Percentiles rank a stretch among this genome's conserved stretches.
Evolutionary conservation across 2,329 filamentous ascomycete species (phyloP).

Genomic region (Fusarium sp.): DNA sequence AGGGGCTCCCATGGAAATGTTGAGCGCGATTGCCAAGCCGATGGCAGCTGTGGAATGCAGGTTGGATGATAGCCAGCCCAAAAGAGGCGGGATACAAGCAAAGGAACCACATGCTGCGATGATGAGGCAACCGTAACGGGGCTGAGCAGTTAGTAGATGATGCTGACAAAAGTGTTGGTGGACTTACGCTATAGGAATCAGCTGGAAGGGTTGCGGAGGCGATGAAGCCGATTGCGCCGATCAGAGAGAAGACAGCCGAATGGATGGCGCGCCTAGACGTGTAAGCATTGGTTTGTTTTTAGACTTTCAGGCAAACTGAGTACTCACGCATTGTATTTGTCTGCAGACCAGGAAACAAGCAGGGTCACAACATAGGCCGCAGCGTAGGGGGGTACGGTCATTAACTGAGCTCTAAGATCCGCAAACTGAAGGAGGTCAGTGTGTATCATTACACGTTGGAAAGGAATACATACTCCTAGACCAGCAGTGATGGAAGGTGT

Average conservation of each 20-base stretch:
- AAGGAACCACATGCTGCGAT: slow-evolving; percentile 73
- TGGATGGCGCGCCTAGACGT: slow-evolving; percentile 52
- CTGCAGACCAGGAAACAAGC: slow-evolving; percentile 66
- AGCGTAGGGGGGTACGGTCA: slow-evolving; percentile 72
- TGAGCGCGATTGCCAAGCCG: slow-evolving; percentile 74
- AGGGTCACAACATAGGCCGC: slow-evolving; percentile 61
- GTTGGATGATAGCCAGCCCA: slow-evolving; percentile 76
- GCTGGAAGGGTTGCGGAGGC: slow-evolving; percentile 71
- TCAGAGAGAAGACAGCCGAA: slow-evolving; percentile 54
- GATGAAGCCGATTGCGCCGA: slow-evolving; percentile 64
- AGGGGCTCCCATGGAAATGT: slow-evolving; percentile 71
- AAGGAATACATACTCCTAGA: slow-evolving; percentile 46
- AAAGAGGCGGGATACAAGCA: slow-evolving; percentile 72
- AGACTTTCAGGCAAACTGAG: rapidly evolving
- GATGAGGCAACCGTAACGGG: slow-evolving; percentile 74
- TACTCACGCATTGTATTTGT: slow-evolving; percentile 62
- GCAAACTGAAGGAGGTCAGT: slow-evolving; percentile 22
- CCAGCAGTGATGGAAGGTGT: slow-evolving; percentile 69
- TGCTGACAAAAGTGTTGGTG: rapidly evolving
- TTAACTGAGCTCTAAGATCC: slow-evolving; percentile 65
- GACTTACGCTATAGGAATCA: slow-evolving; percentile 59
- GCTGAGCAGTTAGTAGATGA: slow-evolving; percentile 20
- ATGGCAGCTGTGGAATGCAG: slow-evolving; percentile 70
- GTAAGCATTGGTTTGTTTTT: background rate
- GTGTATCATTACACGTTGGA: background rate